Base-by-base conservation (phyloP, 139 green algal species). In the Chlamydomonas sp. region DNA sequence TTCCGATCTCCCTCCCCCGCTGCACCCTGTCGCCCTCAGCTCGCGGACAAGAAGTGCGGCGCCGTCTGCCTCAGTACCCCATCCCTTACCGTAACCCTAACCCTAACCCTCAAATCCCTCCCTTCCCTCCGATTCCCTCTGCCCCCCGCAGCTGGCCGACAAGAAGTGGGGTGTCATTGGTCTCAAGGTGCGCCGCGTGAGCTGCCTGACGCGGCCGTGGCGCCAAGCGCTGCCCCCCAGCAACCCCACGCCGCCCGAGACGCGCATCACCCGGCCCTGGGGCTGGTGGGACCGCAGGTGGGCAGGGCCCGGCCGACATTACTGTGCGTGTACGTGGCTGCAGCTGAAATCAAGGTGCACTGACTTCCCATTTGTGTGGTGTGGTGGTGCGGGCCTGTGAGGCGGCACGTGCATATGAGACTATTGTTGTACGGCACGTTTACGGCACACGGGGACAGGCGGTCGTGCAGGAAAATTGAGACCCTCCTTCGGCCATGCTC, bases 31-130 rank as follows among this genome's bases (percentile, higher is more conserved):
- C 31, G 0, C 31, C 31, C 18, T 10, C 80, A 93, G 94, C 80
- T 95, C 61, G 92, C 91, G 7, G 78, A 92, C 77, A 91, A 85
- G 72, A 78, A 89, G 78, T 93, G 88, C 85, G 91, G 91, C n/a
- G 91, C 92, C 4, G 90, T 93, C 63, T 88, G 85, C 7, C 80
- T 85, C 0, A 58, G 31, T 49, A 49, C 31, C 31, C 31, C 31
- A 49, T 49, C 31, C 31, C 31, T 49, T 49, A 49, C 31, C 31
- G 31, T 49, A 49, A 49, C 31, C 31, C 31, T 0, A 0, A 49
- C 31, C 31, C 31, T 49, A 49, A 49, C 31, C 31, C 31, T 49
- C 31, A 49, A 0, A 0, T 49, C 31, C 31, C 31, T 49, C 31
- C 31, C 31, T 49, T 49, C 31, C 31, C 31, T 49, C 31, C 31